A percentile compares a stretch with the other conserved stretches of the same genome.
phyloP scores from a whole-genome alignment of 352 stramenopile genomes.

The Globisporangium alternatum region DNA sequence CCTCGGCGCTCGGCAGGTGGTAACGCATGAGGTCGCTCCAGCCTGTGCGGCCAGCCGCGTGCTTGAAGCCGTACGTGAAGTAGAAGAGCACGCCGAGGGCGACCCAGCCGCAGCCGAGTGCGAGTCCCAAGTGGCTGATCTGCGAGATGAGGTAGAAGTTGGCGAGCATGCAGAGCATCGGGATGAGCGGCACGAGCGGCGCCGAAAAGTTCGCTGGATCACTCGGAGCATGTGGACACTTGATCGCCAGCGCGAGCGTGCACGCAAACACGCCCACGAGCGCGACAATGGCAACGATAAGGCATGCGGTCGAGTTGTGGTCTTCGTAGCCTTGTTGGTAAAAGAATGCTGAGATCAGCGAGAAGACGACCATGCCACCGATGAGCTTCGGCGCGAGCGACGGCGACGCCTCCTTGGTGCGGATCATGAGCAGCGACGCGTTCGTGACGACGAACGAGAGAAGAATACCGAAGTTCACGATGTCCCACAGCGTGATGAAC shows the following conservation, averaged over 20 bases:
- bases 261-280: conserved; percentile 27
- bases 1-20: no score
- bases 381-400: conserved; percentile 40
- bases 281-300: conserved; percentile 47
- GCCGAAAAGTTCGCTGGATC: conserved; percentile 46
- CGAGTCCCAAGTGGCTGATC: conserved; percentile 46
- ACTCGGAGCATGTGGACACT: conserved; percentile 53
- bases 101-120: conserved; percentile 50
- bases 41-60: conserved; percentile 53
- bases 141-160: conserved; percentile 75
- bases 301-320: conserved; percentile 25
- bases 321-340: conserved; percentile 76
- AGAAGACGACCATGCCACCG: conserved; percentile 31
- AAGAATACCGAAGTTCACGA: conserved; percentile 87
- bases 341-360: conserved; percentile 47
- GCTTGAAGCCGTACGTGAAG: conserved; percentile 78
- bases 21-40: conserved; percentile 64
- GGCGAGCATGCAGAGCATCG: conserved; percentile 44
- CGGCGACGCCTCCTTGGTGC: conserved; percentile 53
- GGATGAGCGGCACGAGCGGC: conserved; percentile 70
- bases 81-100: conserved; percentile 60
- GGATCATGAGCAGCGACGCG: conserved; percentile 65
- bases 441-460: conserved; percentile 89
- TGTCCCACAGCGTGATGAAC: conserved; percentile 82
- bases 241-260: conserved; percentile 47